Percentiles rank a stretch among this genome's conserved stretches.
These are phyloP conservation scores for Erythrophleum fordii DNA, from an alignment of 306 rosid species.

Conservation along the genomic window DNA sequence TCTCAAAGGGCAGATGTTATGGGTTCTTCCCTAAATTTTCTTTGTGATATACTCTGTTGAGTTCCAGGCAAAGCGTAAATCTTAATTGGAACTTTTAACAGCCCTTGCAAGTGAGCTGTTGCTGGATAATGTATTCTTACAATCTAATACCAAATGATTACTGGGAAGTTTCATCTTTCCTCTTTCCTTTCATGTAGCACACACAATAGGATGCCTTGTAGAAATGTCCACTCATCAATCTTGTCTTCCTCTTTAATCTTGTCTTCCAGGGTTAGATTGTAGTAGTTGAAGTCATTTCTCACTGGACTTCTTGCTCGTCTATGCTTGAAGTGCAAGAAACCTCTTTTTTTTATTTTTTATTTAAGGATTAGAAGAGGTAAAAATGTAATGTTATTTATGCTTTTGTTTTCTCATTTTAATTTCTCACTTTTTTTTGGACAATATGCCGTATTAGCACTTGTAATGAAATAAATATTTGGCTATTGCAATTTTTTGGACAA, in stretches of 20 bases:
- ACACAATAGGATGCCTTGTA: neutral
- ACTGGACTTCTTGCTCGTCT: slow-evolving; percentile 87
- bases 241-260: slow-evolving; percentile 27
- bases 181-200: neutral
- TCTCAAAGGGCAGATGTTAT: too few relatives aligned
- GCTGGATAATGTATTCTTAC: too few relatives aligned
- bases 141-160: neutral
- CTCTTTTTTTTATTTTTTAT: slow-evolving; percentile 68
- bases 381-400: slow-evolving; percentile 60
- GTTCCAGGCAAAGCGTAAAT: too few relatives aligned
- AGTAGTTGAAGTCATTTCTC: slow-evolving; percentile 84
- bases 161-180: neutral
- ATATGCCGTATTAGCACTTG: neutral
- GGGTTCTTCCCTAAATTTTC: neutral
- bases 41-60: too few relatives aligned
- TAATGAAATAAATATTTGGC: neutral
- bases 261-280: slow-evolving; percentile 75
- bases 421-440: slow-evolving; percentile 24
- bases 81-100: too few relatives aligned
- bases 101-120: too few relatives aligned
- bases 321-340: slow-evolving; percentile 88
- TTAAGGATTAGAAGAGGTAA: slow-evolving; percentile 94
- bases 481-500: slow-evolving; percentile 23
- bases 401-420: neutral
- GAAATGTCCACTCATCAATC: too few relatives aligned